Percentiles rank a stretch among this genome's conserved stretches.
phyloP scores from a whole-genome alignment of 768 basidiomycete species.

The Naganishia vaughanmartiniae region DNA sequence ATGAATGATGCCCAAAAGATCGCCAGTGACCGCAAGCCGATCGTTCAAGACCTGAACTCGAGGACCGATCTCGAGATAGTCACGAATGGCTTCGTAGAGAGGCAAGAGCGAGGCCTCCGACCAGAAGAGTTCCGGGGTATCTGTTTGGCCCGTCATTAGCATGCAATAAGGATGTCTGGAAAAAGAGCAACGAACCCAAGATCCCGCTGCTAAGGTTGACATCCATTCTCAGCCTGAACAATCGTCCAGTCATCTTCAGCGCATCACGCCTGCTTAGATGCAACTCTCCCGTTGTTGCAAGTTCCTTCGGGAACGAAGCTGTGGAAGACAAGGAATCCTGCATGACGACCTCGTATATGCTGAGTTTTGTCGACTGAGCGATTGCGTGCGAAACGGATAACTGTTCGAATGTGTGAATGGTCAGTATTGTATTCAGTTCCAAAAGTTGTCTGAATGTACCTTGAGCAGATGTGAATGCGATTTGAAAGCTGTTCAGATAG shows the following conservation, averaged over 20 bases:
- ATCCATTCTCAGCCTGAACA: conserved; percentile 84
- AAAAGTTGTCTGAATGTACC: conserved; percentile 52
- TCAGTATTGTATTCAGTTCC: neutral
- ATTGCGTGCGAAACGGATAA: conserved; percentile 91
- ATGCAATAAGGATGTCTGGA: neutral
- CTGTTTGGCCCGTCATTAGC: conserved; percentile 44
- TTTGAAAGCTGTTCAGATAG: conserved; percentile 67
- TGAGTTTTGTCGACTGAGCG: conserved; percentile 88
- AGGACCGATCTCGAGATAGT: conserved; percentile 87
- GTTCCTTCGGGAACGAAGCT: conserved; percentile 75
- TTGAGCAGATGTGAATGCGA: conserved; percentile 73
- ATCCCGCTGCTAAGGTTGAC: conserved; percentile 90
- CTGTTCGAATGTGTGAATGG: conserved; percentile 50
- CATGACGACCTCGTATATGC: conserved; percentile 77
- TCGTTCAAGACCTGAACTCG: conserved; percentile 84
- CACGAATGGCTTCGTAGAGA: conserved; percentile 85
- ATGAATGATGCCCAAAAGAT: conserved; percentile 86
- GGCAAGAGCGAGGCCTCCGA: conserved; percentile 83
- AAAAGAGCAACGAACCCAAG: conserved; percentile 54
- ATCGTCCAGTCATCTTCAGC: conserved; percentile 74
- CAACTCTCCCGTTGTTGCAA: conserved; percentile 73
- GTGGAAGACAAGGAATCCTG: conserved; percentile 76
- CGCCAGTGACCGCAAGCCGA: conserved; percentile 78
- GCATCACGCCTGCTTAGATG: conserved; percentile 76
- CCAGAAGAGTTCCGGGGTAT: conserved; percentile 93